Percentiles rank a stretch among this genome's conserved stretches.
These are phyloP conservation scores for Alternaria triticina DNA, from an alignment of 2,329 filamentous ascomycete genomes.

Conservation along the genomic window DNA sequence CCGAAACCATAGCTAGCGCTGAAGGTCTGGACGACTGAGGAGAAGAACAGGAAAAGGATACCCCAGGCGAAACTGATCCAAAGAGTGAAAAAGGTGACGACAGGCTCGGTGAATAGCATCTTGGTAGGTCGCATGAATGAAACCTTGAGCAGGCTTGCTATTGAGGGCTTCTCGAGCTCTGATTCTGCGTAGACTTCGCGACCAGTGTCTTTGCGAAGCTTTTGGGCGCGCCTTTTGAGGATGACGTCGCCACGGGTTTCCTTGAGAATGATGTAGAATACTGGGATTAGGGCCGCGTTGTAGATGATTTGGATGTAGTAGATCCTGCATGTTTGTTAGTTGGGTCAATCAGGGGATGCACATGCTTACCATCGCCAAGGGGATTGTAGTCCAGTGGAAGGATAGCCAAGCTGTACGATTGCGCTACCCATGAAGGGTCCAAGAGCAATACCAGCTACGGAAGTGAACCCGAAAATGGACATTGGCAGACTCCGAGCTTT, in stretches of 20 bases:
- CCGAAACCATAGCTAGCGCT: constrained; percentile 46
- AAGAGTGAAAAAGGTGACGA: constrained; percentile 53
- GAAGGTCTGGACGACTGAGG: constrained; percentile 51
- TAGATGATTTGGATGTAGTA: constrained; percentile 55
- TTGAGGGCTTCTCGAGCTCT: constrained; percentile 31
- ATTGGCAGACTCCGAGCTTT: constrained; percentile 53
- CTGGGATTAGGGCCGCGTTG: constrained; percentile 49
- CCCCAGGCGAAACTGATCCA: constrained; percentile 56
- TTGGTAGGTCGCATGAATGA: constrained; percentile 51
- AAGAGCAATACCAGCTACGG: constrained; percentile 53
- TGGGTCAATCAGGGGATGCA: background rate
- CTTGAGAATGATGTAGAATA: constrained; percentile 52
- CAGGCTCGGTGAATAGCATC: constrained; percentile 52
- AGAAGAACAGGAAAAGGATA: constrained; percentile 53
- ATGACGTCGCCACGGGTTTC: constrained; percentile 54
- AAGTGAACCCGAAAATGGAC: constrained; percentile 54
- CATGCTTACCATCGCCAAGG: constrained; percentile 49
- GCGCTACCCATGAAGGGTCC: constrained; percentile 53
- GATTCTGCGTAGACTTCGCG: constrained; percentile 36
- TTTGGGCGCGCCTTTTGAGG: constrained; percentile 48
- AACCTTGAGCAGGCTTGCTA: constrained; percentile 39
- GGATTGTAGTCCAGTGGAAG: constrained; percentile 21
- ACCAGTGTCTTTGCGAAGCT: constrained; percentile 48
- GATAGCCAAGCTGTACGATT: constrained; percentile 47
- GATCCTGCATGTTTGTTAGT: constrained; percentile 42